Percentiles rank a stretch among this genome's conserved stretches.
These are phyloP conservation scores for Lignosus rhinocerotis DNA, from an alignment of 1,284 basidiomycete species.

Conservation along the genomic window DNA sequence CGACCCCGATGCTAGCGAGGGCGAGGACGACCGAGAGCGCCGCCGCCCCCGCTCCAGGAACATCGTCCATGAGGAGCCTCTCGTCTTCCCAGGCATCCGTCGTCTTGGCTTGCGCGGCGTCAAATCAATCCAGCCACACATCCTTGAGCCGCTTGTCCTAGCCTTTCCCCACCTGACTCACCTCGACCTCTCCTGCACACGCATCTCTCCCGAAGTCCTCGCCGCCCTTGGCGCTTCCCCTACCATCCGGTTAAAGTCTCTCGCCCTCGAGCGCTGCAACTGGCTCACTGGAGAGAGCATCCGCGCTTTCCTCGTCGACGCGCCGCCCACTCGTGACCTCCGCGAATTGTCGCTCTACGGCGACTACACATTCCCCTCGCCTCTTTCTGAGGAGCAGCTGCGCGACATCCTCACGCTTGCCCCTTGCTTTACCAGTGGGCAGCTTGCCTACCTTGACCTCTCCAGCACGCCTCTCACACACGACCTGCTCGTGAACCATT, in stretches of 20 bases:
- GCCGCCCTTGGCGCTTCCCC: conserved; percentile 61
- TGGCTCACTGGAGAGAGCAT: conserved; percentile 82
- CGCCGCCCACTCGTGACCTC: conserved; percentile 65
- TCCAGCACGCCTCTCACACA: conserved; percentile 79
- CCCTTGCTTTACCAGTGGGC: conserved; percentile 80
- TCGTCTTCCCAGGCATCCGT: conserved; percentile 74
- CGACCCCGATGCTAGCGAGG: conserved; percentile 48
- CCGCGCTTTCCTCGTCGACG: conserved; percentile 71
- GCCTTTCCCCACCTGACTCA: conserved; percentile 89
- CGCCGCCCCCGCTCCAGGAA: conserved; percentile 36
- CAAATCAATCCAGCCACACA: conserved; percentile 71
- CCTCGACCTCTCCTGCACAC: conserved; percentile 87
- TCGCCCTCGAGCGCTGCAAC: conserved; percentile 89
- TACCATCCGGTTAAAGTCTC: conserved; percentile 70
- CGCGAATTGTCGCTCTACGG: conserved; percentile 88
- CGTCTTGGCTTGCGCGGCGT: conserved; percentile 87
- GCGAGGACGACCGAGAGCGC: conserved; percentile 42
- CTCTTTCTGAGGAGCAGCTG: conserved; percentile 73
- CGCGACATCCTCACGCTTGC: conserved; percentile 69
- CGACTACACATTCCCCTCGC: conserved; percentile 84
- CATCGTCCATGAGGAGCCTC: conserved; percentile 46
- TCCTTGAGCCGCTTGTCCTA: conserved; percentile 79
- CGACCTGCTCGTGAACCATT: conserved; percentile 56
- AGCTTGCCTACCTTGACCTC: conserved; percentile 86
- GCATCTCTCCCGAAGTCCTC: conserved; percentile 78